Conservation (phyloP, 2,329 filamentous ascomycete genomes). For the Hawksworthiomyces lignivorus region DNA sequence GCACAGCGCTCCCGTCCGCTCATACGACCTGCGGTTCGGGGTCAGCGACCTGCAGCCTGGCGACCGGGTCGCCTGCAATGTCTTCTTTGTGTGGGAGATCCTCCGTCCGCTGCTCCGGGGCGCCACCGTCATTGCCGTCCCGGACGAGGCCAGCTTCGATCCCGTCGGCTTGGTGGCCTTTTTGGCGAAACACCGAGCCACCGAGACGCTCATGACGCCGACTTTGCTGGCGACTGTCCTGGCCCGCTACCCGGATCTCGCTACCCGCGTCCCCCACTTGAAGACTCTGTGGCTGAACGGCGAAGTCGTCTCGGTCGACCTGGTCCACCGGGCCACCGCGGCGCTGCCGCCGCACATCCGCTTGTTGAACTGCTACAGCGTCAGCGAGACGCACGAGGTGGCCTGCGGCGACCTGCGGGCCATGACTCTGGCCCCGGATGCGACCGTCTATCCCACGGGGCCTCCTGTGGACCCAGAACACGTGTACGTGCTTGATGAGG, state of each 20-base stretch:
- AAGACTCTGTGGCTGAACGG: slow-evolving; percentile 73
- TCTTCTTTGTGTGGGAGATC: slow-evolving; percentile 84
- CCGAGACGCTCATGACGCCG: slow-evolving; percentile 78
- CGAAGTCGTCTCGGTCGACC: slow-evolving; percentile 72
- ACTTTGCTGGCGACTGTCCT: slow-evolving; percentile 70
- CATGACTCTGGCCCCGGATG: slow-evolving; percentile 55
- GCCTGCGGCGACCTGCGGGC: slow-evolving; percentile 67
- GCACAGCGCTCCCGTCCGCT: slow-evolving; percentile 64
- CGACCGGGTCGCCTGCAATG: slow-evolving; percentile 78
- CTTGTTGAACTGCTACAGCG: slow-evolving; percentile 73
- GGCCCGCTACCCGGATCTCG: slow-evolving; percentile 59
- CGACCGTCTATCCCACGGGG: slow-evolving; percentile 66
- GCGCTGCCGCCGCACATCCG: slow-evolving; percentile 57
- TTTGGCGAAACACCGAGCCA: slow-evolving; percentile 57
- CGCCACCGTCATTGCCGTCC: slow-evolving; percentile 67
- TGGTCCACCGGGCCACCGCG: slow-evolving; percentile 59
- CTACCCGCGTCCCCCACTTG: slow-evolving; percentile 54
- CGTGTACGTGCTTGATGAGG: slow-evolving; percentile 66
- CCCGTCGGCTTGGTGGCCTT: slow-evolving; percentile 66
- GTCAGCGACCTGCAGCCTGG: slow-evolving; percentile 62
- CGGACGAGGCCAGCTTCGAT: slow-evolving; percentile 71
- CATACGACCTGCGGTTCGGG: slow-evolving; percentile 64
- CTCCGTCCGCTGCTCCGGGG: slow-evolving; percentile 67
- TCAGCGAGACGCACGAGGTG: slow-evolving; percentile 74
- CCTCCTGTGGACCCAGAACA: slow-evolving; percentile 59